Evolutionary conservation across 208 protist species (phyloP), one percentile per base, ranked within the genome.

Genomic region (Leishmania gerbilli): DNA sequence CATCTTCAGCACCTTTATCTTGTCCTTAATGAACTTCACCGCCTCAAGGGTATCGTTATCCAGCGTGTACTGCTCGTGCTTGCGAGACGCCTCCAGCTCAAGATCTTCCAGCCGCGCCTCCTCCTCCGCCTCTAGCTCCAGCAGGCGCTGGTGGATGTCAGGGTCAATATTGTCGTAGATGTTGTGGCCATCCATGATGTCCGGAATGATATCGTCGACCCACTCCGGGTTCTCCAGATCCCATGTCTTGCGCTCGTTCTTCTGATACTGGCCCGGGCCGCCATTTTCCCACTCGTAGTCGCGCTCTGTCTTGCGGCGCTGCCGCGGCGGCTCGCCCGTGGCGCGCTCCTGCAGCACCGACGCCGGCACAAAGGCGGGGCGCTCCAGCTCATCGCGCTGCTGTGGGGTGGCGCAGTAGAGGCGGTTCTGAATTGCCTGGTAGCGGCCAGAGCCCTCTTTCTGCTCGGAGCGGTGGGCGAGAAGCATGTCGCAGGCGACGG

Each of bases 101-200:
- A 99, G 80, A 84, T 99, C 89, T 76, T 97, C 92, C 21, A 98
- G 84, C 72, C 93, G 92, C 42, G 92, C 88, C 77, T 98, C 93
- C 83, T 99, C 96, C 86, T 99, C 97, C 15, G 95, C 95, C 87
- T 99, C 95, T 47, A 99, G 86, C 88, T 98, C 95, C 31, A 96
- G 64, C 15, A 99, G 87, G 55, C 92, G 92, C 78, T 98, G 88
- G 75, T 98, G 91, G 89, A 99, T 99, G 55, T 99, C 99, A 17
- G 99, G 98, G 87, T 99, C 99, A 77, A 99, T 97, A 87, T 99
- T 99, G 91, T 99, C 99, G 58, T 97, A 95, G 86, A 99, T 99
- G 88, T 99, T 99, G 89, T 99, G 99, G 67, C 99, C 99, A 83
- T 99, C 97, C 90, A 99, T 98, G 85, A 99, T 99, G 87, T 99